Percentiles rank a stretch among this genome's conserved stretches.
These are phyloP conservation scores for Amylocarpus encephaloides DNA, from an alignment of 2,329 filamentous ascomycete genomes.

Conservation along the genomic window DNA sequence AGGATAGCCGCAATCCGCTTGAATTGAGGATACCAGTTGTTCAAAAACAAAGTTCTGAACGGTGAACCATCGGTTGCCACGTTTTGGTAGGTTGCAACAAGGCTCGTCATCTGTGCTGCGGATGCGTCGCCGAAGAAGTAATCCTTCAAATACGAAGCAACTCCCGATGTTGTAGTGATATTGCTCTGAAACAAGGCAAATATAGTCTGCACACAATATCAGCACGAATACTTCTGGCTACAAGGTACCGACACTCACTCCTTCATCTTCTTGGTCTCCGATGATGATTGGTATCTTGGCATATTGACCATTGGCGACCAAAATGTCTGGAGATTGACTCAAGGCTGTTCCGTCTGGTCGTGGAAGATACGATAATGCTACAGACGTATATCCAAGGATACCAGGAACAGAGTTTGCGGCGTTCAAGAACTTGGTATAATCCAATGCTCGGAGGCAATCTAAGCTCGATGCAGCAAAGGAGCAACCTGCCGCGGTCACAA, in stretches of 20 bases:
- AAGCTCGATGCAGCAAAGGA: conserved; percentile 49
- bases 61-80: conserved; percentile 51
- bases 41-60: conserved; percentile 61
- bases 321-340: conserved; percentile 53
- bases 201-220: conserved; percentile 42
- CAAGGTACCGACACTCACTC: conserved; percentile 35
- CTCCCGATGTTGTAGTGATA: conserved; percentile 51
- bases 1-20: conserved; percentile 71
- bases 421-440: conserved; percentile 54
- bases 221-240: neutral
- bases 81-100: conserved; percentile 59
- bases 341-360: conserved; percentile 62
- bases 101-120: conserved; percentile 41
- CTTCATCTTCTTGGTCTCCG: conserved; percentile 74
- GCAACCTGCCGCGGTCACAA: conserved; percentile 59
- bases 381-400: conserved; percentile 58
- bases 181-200: conserved; percentile 66
- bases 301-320: conserved; percentile 47
- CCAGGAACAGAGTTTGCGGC: conserved; percentile 66
- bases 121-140: conserved; percentile 56
- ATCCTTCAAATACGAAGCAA: conserved; percentile 55
- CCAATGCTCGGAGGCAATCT: conserved; percentile 56
- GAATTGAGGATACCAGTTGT: conserved; percentile 69
- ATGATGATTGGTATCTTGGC: conserved; percentile 57
- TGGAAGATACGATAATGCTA: conserved; percentile 65